Conservation (phyloP, 805 yeast species). For the Saturnispora gosingensis region DNA sequence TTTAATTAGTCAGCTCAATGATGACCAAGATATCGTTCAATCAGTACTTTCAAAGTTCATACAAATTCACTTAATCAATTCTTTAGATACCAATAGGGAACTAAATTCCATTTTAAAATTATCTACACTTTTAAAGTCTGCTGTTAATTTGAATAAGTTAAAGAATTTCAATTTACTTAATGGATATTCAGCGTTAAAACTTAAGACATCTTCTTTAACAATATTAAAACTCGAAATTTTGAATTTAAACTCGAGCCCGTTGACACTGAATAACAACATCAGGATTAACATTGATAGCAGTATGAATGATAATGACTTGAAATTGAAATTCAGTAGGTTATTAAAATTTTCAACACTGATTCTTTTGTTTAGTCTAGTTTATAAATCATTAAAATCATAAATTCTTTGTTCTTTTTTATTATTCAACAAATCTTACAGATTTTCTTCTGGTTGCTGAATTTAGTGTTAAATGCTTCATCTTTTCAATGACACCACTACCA, state of each 20-base stretch:
- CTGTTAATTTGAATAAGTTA: constrained; percentile 7
- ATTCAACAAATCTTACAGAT: constrained; percentile 18
- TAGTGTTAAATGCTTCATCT: constrained; percentile 1
- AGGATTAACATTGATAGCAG: not conserved
- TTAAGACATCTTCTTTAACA: constrained; percentile 6
- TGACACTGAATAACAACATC: not conserved
- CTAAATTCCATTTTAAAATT: constrained; percentile 21
- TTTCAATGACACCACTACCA: constrained; percentile 5
- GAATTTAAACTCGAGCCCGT: not conserved
- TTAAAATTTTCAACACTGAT: constrained; percentile 1
- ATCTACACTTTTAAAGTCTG: constrained; percentile 11
- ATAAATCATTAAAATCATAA: constrained; percentile 4
- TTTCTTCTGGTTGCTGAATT: constrained; percentile 16
- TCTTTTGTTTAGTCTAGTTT: not conserved
- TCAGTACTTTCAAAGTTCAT: constrained; percentile 22
- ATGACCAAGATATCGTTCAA: constrained; percentile 16
- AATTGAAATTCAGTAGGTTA: not conserved
- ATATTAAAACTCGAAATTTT: constrained; percentile 13
- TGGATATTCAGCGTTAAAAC: constrained; percentile 18
- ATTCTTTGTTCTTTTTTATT: not conserved
- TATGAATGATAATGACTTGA: not conserved
- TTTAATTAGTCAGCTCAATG: constrained; percentile 27
- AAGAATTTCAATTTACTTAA: constrained; percentile 6
- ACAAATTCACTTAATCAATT: constrained; percentile 19
- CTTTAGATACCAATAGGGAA: constrained; percentile 19